Evolutionary conservation across 192 early-diverging fungal species (phyloP).

Genomic region (Linnemannia schmuckeri): DNA sequence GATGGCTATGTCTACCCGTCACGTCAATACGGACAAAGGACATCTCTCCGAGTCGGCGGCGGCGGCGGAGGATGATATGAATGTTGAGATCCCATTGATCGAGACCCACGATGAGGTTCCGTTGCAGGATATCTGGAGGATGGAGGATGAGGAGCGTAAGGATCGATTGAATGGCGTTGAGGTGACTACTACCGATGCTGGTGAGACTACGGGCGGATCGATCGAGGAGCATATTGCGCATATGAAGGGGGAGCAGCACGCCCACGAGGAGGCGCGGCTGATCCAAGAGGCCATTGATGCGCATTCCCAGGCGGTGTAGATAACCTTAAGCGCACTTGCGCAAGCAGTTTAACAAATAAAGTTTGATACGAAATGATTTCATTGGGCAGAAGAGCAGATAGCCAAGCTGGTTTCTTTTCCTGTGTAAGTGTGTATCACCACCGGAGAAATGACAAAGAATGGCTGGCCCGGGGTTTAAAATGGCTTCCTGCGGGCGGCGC

Average conservation of each 20-base stretch:
- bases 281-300: conserved; percentile 19
- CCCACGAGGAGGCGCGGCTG: conserved; percentile 36
- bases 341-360: neutral
- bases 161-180: conserved; percentile 14
- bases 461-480: neutral
- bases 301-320: neutral
- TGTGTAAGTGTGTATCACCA: neutral
- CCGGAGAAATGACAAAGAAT: neutral
- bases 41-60: neutral
- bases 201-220: neutral
- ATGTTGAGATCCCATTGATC: conserved; percentile 27
- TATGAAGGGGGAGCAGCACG: conserved; percentile 45
- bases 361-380: neutral
- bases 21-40: neutral
- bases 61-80: conserved; percentile 1
- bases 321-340: neutral
- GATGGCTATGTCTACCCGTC: neutral
- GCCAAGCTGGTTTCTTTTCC: neutral
- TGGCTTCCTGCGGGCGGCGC: conserved; percentile 24
- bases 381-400: neutral
- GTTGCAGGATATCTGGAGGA: conserved; percentile 50
- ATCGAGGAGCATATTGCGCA: conserved; percentile 2
- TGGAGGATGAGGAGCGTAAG: conserved; percentile 49
- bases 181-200: neutral
- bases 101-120: conserved; percentile 39